Percentiles rank a stretch among this genome's conserved stretches.
Conservation (phyloP, 805 yeast species). For the Geotrichum ghanense region DNA sequence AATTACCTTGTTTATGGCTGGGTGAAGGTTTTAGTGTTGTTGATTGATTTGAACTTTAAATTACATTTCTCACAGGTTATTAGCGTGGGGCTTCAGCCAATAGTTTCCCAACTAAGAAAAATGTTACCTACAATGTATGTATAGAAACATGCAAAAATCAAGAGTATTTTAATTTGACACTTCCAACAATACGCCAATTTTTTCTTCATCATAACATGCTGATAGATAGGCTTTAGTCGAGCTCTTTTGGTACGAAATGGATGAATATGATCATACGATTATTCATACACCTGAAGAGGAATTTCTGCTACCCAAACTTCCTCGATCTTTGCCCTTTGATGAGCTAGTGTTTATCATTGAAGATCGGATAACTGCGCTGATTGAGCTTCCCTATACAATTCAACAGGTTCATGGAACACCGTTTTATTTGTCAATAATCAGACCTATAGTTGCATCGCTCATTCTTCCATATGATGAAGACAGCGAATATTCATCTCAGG, state of each 20-base stretch:
- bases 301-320: constrained; percentile 14
- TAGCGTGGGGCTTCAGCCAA: too few relatives aligned
- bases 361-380: constrained; percentile 15
- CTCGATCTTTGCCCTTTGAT: constrained; percentile 14
- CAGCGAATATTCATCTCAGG: constrained; percentile 1
- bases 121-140: too few relatives aligned
- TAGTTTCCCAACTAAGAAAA: too few relatives aligned
- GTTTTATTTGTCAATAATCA: constrained; percentile 14
- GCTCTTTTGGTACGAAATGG: background rate
- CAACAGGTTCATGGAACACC: constrained; percentile 20
- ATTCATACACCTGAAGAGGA: background rate
- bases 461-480: constrained; percentile 1
- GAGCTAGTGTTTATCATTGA: constrained; percentile 18
- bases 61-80: too few relatives aligned
- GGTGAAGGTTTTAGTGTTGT: too few relatives aligned
- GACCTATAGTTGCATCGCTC: constrained; percentile 17
- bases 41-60: too few relatives aligned
- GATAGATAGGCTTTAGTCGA: too few relatives aligned
- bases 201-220: too few relatives aligned
- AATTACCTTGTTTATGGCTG: too few relatives aligned
- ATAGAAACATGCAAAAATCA: too few relatives aligned
- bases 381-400: constrained; percentile 21
- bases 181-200: too few relatives aligned
- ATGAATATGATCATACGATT: background rate
- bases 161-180: too few relatives aligned